A percentile compares a stretch with the other conserved stretches of the same genome.
These are phyloP conservation scores for Pharnaceum exiguum DNA, from an alignment of 148 eudicot species.

Conservation along the genomic window DNA sequence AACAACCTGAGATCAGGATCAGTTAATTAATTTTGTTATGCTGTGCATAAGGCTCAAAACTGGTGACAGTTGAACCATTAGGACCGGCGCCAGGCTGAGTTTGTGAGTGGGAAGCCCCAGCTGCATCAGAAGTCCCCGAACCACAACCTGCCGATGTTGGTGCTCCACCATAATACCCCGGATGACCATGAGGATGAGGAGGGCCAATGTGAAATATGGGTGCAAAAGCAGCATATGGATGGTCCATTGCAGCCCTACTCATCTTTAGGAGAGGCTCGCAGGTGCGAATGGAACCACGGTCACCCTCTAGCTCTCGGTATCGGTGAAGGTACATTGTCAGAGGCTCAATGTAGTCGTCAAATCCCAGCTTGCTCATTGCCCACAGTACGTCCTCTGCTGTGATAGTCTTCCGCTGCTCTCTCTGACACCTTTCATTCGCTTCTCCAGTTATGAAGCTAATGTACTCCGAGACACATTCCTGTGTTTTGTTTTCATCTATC, in stretches of 20 bases:
- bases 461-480: slow-evolving; percentile 89
- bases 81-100: slow-evolving; percentile 26
- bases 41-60: slow-evolving; percentile 31
- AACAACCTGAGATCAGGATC: not conserved
- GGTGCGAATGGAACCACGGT: slow-evolving; percentile 56
- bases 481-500: not conserved
- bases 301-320: slow-evolving; percentile 74
- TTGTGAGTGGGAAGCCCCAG: not conserved
- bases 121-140: slow-evolving; percentile 4
- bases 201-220: slow-evolving; percentile 45
- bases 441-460: slow-evolving; percentile 95
- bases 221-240: slow-evolving; percentile 17
- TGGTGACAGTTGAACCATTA: slow-evolving; percentile 15
- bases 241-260: slow-evolving; percentile 32
- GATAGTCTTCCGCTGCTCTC: slow-evolving; percentile 93
- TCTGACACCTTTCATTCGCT: slow-evolving; percentile 89
- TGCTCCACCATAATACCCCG: slow-evolving; percentile 33
- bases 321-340: slow-evolving; percentile 78
- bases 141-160: slow-evolving; percentile 5
- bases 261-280: slow-evolving; percentile 41
- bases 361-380: slow-evolving; percentile 97
- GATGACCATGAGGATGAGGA: slow-evolving; percentile 21
- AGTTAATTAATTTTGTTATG: slow-evolving; percentile 10
- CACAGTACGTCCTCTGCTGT: slow-evolving; percentile 90
- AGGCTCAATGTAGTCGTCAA: slow-evolving; percentile 92